These are phyloP conservation scores for Pterulicium gracile DNA, from an alignment of 1,284 basidiomycete genomes.

Conservation along the genomic window DNA sequence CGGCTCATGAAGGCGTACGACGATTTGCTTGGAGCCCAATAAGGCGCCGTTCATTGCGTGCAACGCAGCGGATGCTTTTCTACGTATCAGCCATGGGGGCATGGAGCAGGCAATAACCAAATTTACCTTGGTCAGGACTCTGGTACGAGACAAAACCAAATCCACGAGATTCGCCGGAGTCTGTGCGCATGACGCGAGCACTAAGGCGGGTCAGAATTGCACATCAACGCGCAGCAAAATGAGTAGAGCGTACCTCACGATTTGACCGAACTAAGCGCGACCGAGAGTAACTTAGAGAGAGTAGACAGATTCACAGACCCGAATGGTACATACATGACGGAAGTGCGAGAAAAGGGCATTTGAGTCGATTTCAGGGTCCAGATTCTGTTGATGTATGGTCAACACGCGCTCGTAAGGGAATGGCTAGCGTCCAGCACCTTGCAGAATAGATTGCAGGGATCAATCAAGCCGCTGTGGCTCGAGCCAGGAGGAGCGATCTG, in stretches of 20 bases:
- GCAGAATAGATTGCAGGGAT: slow-evolving; percentile 87
- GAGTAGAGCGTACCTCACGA: slow-evolving; percentile 55
- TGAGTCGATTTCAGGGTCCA: slow-evolving; percentile 78
- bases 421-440: slow-evolving; percentile 41
- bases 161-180: slow-evolving; percentile 71
- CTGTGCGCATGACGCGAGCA: slow-evolving; percentile 90
- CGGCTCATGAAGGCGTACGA: slow-evolving; percentile 82
- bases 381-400: slow-evolving; percentile 46
- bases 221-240: slow-evolving; percentile 3
- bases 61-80: slow-evolving; percentile 56
- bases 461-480: slow-evolving; percentile 79
- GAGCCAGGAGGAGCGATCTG: slow-evolving; percentile 77
- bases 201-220: slow-evolving; percentile 25
- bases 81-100: slow-evolving; percentile 5
- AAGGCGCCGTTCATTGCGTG: slow-evolving; percentile 70
- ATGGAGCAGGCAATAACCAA: slow-evolving; percentile 5
- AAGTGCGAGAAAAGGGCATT: slow-evolving; percentile 76
- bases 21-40: slow-evolving; percentile 67
- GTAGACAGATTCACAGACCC: slow-evolving; percentile 3
- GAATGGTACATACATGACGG: slow-evolving; percentile 42
- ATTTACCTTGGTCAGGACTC: slow-evolving; percentile 69
- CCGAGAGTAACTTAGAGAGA: slow-evolving; percentile 10
- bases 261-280: slow-evolving; percentile 59
- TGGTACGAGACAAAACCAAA: slow-evolving; percentile 95
- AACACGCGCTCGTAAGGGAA: slow-evolving; percentile 3